Percentiles rank a stretch among this genome's conserved stretches.
These are phyloP conservation scores for Ophiostoma ulmi DNA, from an alignment of 2,329 filamentous ascomycete species.

Conservation along the genomic window DNA sequence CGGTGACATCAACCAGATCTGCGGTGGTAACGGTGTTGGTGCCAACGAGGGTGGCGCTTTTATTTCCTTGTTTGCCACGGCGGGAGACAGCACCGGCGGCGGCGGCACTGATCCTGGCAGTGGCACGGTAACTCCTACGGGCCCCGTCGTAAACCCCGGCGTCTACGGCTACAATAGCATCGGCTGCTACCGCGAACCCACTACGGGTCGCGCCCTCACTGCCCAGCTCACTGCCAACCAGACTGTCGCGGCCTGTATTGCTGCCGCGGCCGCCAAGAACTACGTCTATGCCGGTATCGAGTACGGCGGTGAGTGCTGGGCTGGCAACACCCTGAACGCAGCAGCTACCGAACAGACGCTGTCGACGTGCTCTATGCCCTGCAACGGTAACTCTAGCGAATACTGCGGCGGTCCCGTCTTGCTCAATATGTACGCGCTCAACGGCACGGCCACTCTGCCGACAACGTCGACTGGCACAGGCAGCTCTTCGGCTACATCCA, in stretches of 20 bases:
- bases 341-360: slow-evolving; percentile 24
- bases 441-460: slow-evolving; percentile 22
- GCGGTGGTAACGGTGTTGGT: slow-evolving; percentile 47
- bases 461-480: background rate
- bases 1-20: slow-evolving; percentile 47
- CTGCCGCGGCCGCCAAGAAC: slow-evolving; percentile 26
- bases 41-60: slow-evolving; percentile 36
- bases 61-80: slow-evolving; percentile 45
- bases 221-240: slow-evolving; percentile 24
- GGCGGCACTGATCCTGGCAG: slow-evolving; percentile 27
- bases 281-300: slow-evolving; percentile 34
- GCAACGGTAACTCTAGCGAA: slow-evolving; percentile 28
- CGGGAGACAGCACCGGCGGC: slow-evolving; percentile 29
- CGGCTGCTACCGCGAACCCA: slow-evolving; percentile 36
- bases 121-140: slow-evolving; percentile 26
- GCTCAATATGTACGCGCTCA: slow-evolving; percentile 28
- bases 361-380: slow-evolving; percentile 32
- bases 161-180: slow-evolving; percentile 33
- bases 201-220: slow-evolving; percentile 28
- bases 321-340: slow-evolving; percentile 18
- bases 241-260: slow-evolving; percentile 31
- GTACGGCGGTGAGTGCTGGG: slow-evolving; percentile 32
- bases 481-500: background rate
- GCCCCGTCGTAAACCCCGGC: slow-evolving; percentile 36
- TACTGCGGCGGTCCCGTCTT: slow-evolving; percentile 27